These are phyloP conservation scores for Nidularia pulvinata DNA, from an alignment of 768 basidiomycete genomes.

Conservation along the genomic window DNA sequence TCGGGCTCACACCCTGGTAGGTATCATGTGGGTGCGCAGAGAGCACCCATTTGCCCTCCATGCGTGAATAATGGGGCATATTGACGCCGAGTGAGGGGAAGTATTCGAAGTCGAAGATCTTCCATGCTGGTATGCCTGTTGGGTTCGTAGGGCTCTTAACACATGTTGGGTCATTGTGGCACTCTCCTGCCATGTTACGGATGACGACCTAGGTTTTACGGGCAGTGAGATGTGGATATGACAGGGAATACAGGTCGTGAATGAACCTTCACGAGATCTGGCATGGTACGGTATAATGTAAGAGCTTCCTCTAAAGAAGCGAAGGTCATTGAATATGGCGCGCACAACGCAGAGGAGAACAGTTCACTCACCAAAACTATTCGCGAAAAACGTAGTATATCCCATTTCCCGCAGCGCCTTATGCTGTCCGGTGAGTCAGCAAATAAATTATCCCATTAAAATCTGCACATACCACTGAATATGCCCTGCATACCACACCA, in stretches of 20 bases:
- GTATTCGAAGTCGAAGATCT: conserved; percentile 27
- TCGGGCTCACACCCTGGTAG: conserved; percentile 7
- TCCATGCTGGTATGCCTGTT: conserved; percentile 30
- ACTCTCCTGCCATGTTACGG: conserved; percentile 18
- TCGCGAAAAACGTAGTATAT: conserved; percentile 19
- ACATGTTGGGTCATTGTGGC: conserved; percentile 19
- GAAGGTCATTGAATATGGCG: not conserved
- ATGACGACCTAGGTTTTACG: conserved; percentile 17
- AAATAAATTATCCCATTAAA: not conserved
- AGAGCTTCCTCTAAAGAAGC: conserved; percentile 14
- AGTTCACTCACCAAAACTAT: conserved; percentile 14
- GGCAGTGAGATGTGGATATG: not conserved
- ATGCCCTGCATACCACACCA: conserved; percentile 9
- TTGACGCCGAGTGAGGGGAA: conserved; percentile 14
- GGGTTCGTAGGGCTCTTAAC: conserved; percentile 21
- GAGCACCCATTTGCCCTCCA: conserved; percentile 26
- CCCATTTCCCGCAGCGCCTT: conserved; percentile 17
- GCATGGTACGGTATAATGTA: conserved; percentile 23
- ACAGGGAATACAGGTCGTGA: conserved; percentile 4
- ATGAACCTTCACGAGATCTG: conserved; percentile 23
- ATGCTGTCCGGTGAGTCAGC: conserved; percentile 9
- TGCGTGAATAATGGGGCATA: conserved; percentile 7
- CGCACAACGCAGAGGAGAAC: conserved; percentile 1
- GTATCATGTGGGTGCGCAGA: conserved; percentile 21
- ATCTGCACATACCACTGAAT: conserved; percentile 16